A percentile compares a stretch with the other conserved stretches of the same genome.
Evolutionary conservation across 306 rosid species (phyloP).

Genomic region (Cucumis melo): DNA sequence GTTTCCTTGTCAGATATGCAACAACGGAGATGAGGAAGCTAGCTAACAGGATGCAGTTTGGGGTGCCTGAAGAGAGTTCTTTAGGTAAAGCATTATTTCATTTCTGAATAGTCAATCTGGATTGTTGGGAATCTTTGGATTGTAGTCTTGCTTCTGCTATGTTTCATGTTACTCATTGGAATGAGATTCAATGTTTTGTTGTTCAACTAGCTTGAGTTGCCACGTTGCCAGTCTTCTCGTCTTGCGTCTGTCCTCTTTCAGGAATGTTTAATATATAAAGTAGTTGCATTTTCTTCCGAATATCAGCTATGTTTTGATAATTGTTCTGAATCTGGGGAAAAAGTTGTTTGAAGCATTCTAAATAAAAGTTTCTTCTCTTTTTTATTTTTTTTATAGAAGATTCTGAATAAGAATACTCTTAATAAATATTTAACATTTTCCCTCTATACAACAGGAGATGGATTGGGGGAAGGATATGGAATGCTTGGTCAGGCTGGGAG

Average conservation of each 20-base stretch:
- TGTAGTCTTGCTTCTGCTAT: neutral
- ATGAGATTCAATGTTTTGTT: neutral
- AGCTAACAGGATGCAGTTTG: constrained; percentile 91
- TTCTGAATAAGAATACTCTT: too few relatives aligned
- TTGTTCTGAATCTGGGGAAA: neutral
- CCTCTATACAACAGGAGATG: constrained; percentile 46
- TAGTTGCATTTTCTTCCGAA: neutral
- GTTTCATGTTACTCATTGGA: neutral
- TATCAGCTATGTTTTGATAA: neutral
- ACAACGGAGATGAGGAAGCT: constrained; percentile 8
- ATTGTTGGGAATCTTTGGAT: neutral
- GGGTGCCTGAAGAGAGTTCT: constrained; percentile 93
- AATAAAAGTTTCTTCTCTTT: neutral
- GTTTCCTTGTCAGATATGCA: neutral
- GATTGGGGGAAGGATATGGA: constrained; percentile 95
- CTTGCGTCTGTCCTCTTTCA: neutral
- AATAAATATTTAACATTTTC: neutral
- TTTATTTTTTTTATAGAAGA: neutral
- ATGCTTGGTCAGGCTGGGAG: constrained; percentile 99
- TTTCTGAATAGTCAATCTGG: neutral
- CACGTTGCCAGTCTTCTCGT: neutral
- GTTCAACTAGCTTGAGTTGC: neutral
- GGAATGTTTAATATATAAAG: neutral
- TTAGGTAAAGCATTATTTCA: constrained; percentile 36
- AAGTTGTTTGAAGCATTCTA: neutral